Base-by-base conservation (phyloP, 805 yeast genomes). In the Sungouiozyma intestinalis region DNA sequence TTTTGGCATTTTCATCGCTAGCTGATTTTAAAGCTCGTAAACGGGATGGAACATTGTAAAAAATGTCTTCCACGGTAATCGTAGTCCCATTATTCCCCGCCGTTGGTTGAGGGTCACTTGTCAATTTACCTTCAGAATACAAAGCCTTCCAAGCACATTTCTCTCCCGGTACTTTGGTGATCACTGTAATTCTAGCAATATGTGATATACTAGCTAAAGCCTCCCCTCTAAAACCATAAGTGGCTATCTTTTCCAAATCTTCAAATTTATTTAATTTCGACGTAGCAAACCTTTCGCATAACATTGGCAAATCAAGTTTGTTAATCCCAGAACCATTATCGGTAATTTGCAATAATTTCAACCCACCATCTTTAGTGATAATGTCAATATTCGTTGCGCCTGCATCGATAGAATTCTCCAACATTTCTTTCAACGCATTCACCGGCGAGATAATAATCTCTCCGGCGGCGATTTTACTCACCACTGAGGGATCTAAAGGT, bases 211-310 rank as follows among this genome's bases (percentile, higher is more conserved):
- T 80, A 1, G 97, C 96, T 39, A 92, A 67, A 0, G 98, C 98
- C 61, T 92, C 98, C 14, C 98, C 98, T 42, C 98, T 71, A 58
- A 92, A 92, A 3, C 98, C 98, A 59, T 86, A 86, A 0, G 97
- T 88, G 17, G 73, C 66, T 18, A 92, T 74, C 3, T 70, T 59
- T 39, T 67, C 66, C 44, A 92, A 69, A 58, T 92, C 98, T 40
- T 84, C 90, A 57, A 83, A 90, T 7, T 64, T 69, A 1, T 62
- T 47, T 18, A 92, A 63, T 60, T 92, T 92, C 0, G 97, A 87
- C 0, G 98, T 92, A 17, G 97, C 85, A 63, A 87, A 90, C 19
- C 98, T 66, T 55, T 85, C 84, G 58, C 97, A 92, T n/a, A 92
- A 69, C 3, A 92, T 68, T 0, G 76, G 71, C 36, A 92, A 58